Evolutionary conservation across 2,329 filamentous ascomycete genomes (phyloP).

Genomic region (Coniochaeta sp.): DNA sequence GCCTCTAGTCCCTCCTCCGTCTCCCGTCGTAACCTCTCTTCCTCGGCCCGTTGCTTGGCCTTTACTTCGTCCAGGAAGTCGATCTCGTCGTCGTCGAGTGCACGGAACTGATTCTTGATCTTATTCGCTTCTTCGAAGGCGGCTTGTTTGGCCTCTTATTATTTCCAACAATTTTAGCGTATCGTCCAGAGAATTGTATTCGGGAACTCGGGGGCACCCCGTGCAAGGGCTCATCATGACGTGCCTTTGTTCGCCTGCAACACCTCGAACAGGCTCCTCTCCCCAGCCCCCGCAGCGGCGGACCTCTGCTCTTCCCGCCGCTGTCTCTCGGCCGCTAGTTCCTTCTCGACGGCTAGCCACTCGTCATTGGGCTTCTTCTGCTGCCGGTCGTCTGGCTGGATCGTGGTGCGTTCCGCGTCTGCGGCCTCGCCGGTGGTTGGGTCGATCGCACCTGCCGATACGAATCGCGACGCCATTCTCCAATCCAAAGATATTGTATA

Average conservation of each 20-base stretch:
- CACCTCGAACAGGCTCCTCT: constrained; percentile 64
- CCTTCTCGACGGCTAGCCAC: constrained; percentile 58
- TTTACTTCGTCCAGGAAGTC: constrained; percentile 61
- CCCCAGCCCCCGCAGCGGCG: constrained; percentile 31
- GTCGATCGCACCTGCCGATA: constrained; percentile 46
- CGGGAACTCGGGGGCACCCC: too few species aligned
- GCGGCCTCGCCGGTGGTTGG: constrained; percentile 22
- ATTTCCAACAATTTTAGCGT: neutral
- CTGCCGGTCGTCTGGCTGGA: neutral
- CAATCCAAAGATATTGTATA: neutral
- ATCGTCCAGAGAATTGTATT: neutral
- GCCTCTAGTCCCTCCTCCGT: constrained; percentile 46
- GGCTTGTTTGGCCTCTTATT: constrained; percentile 67
- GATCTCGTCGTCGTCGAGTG: constrained; percentile 71
- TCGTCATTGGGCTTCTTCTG: constrained; percentile 24
- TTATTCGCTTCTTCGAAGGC: constrained; percentile 68
- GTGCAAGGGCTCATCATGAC: neutral
- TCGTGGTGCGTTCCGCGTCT: constrained; percentile 4
- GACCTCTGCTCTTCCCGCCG: constrained; percentile 42
- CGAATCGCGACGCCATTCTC: constrained; percentile 45
- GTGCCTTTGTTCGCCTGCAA: constrained; percentile 76
- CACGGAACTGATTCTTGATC: constrained; percentile 69
- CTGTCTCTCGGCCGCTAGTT: constrained; percentile 54
- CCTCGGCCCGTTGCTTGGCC: constrained; percentile 40
- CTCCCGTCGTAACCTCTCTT: constrained; percentile 46